Percentiles rank a stretch among this genome's conserved stretches.
phyloP scores from a whole-genome alignment of 2,329 filamentous ascomycete species.

The Elsinoe perseae region DNA sequence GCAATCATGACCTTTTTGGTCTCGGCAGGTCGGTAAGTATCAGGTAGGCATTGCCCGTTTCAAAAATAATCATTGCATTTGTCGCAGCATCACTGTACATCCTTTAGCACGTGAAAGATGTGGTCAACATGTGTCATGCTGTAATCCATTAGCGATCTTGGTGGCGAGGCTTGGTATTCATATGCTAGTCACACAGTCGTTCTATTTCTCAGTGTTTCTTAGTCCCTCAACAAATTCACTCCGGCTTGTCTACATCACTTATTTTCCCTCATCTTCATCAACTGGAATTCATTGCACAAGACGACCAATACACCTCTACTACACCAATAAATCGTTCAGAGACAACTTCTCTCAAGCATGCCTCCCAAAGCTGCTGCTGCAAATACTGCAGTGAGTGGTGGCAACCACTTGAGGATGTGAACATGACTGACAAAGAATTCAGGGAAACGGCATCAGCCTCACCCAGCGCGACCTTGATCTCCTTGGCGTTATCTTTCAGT shows the following conservation, averaged over 20 bases:
- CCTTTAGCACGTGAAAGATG: neutral
- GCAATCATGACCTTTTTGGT: no score
- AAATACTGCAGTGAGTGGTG: neutral
- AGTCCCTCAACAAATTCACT: neutral
- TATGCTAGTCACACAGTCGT: neutral
- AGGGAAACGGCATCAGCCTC: slow-evolving; percentile 16
- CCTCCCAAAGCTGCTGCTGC: neutral
- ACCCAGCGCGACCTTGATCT: slow-evolving; percentile 24
- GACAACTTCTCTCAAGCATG: neutral
- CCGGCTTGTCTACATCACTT: neutral
- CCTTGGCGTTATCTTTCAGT: slow-evolving; percentile 25
- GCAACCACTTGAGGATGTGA: neutral
- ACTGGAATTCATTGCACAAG: neutral
- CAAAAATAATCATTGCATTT: neutral
- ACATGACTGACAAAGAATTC: neutral
- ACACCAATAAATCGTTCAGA: neutral
- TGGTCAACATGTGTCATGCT: neutral
- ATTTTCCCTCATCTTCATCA: neutral
- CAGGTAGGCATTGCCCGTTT: neutral
- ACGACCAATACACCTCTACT: neutral
- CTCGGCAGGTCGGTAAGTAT: no score
- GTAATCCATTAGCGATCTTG: neutral
- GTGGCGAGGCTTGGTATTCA: neutral
- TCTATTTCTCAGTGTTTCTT: neutral
- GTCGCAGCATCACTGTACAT: neutral